These are phyloP conservation scores for Volvariella surrecta DNA, from an alignment of 1,284 basidiomycete genomes.

Conservation along the genomic window DNA sequence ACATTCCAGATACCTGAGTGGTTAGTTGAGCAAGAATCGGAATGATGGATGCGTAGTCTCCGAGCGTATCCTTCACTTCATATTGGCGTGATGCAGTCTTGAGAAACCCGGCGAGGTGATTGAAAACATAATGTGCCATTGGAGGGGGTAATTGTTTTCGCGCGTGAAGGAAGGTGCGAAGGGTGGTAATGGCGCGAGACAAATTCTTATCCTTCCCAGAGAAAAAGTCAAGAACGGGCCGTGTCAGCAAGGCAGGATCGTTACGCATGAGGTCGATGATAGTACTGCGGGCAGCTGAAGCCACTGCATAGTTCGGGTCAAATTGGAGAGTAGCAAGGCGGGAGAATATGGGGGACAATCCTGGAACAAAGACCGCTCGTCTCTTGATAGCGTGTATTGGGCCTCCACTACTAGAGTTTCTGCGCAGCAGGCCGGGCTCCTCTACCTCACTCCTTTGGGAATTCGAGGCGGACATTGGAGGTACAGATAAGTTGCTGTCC, in stretches of 20 bases:
- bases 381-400: conserved; percentile 41
- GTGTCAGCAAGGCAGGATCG: conserved; percentile 56
- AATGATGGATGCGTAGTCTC: conserved; percentile 45
- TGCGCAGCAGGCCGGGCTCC: conserved; percentile 31
- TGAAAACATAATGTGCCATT: conserved; percentile 60
- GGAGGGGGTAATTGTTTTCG: conserved; percentile 50
- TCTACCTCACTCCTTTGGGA: conserved; percentile 13
- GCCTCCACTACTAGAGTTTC: conserved; percentile 44
- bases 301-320: conserved; percentile 46
- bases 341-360: conserved; percentile 45
- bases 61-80: conserved; percentile 33
- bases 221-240: conserved; percentile 58
- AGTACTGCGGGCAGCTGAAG: conserved; percentile 46
- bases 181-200: conserved; percentile 32
- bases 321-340: conserved; percentile 41
- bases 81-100: conserved; percentile 45
- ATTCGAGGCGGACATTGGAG: conserved; percentile 13
- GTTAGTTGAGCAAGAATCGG: conserved; percentile 52
- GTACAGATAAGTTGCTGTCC: conserved; percentile 23
- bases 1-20: conserved; percentile 62
- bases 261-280: conserved; percentile 69
- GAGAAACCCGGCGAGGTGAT: conserved; percentile 63
- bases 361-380: conserved; percentile 56
- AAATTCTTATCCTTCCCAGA: conserved; percentile 40
- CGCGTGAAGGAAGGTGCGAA: conserved; percentile 49